A percentile compares a stretch with the other conserved stretches of the same genome.
Conservation (phyloP, 1,139 yeast genomes). For the Tardiomyces depauwii region DNA sequence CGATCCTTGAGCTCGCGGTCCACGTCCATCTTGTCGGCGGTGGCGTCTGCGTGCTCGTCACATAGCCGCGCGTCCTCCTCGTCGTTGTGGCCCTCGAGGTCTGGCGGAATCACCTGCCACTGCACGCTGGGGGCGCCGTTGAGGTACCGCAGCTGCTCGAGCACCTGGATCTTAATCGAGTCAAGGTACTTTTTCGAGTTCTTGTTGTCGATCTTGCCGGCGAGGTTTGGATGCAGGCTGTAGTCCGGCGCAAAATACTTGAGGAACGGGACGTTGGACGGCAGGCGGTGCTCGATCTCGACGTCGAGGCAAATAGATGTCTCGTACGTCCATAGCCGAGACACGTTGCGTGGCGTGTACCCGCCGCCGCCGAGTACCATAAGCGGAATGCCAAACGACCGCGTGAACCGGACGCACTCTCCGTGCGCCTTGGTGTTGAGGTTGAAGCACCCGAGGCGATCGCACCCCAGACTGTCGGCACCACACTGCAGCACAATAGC, state of each 20-base stretch:
- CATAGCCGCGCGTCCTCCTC: slow-evolving; percentile 45
- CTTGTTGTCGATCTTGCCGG: slow-evolving; percentile 81
- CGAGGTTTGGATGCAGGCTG: slow-evolving; percentile 79
- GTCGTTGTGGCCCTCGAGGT: slow-evolving; percentile 52
- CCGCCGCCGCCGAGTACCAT: slow-evolving; percentile 97
- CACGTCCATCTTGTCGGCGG: slow-evolving; percentile 5
- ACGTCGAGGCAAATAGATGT: slow-evolving; percentile 80
- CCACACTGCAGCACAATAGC: slow-evolving; percentile 96
- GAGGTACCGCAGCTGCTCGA: slow-evolving; percentile 73
- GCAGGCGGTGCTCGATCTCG: slow-evolving; percentile 62
- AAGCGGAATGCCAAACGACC: slow-evolving; percentile 79
- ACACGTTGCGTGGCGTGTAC: slow-evolving; percentile 90
- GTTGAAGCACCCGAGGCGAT: slow-evolving; percentile 87
- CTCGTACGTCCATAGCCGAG: slow-evolving; percentile 91
- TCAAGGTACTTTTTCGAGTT: slow-evolving; percentile 79
- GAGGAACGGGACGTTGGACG: slow-evolving; percentile 69
- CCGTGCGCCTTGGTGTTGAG: slow-evolving; percentile 89
- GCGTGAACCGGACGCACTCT: slow-evolving; percentile 81
- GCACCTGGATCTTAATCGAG: slow-evolving; percentile 58
- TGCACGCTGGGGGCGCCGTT: slow-evolving; percentile 93
- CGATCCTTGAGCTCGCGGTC: slow-evolving; percentile 1
- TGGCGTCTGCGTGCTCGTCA: slow-evolving; percentile 40
- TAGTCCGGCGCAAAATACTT: slow-evolving; percentile 90
- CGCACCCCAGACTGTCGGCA: slow-evolving; percentile 91
- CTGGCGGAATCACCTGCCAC: slow-evolving; percentile 86